Conservation (phyloP, 305 asterid species). For the Fraxinus greggii region DNA sequence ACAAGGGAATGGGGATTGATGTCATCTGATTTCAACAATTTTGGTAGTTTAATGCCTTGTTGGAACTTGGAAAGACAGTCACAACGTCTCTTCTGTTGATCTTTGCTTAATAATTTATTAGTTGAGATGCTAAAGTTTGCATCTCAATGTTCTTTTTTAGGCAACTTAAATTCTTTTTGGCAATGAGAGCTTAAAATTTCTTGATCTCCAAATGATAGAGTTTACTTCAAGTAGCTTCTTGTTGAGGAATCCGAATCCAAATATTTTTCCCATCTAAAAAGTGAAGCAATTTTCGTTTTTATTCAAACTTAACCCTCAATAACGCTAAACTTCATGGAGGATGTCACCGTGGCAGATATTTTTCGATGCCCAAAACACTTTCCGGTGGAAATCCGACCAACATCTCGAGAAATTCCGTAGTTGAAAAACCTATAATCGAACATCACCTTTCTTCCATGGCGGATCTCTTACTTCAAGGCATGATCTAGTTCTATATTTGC, state of each 20-base stretch:
- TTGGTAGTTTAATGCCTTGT: too few relatives aligned
- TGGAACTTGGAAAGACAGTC: too few relatives aligned
- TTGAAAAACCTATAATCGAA: slow-evolving; percentile 28
- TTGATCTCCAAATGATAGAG: too few relatives aligned
- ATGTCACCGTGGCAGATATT: slow-evolving; percentile 88
- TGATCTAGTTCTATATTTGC: neutral
- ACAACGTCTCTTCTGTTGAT: too few relatives aligned
- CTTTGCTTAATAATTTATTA: too few relatives aligned
- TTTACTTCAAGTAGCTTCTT: slow-evolving; percentile 31
- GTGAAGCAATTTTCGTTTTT: neutral
- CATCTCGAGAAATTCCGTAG: slow-evolving; percentile 27
- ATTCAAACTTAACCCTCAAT: neutral
- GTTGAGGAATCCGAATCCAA: too few relatives aligned
- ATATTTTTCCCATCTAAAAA: slow-evolving; percentile 16
- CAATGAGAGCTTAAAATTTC: too few relatives aligned
- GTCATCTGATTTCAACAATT: too few relatives aligned
- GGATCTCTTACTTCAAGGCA: slow-evolving; percentile 84
- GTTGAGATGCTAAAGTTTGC: too few relatives aligned
- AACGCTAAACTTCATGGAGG: slow-evolving; percentile 38
- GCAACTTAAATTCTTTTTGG: too few relatives aligned
- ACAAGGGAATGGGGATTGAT: too few relatives aligned
- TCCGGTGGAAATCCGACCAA: slow-evolving; percentile 63
- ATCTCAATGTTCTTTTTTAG: too few relatives aligned
- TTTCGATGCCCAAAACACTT: slow-evolving; percentile 47
- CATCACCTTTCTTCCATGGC: slow-evolving; percentile 75